Evolutionary conservation across 352 stramenopile species (phyloP).

Genomic region (Peronospora destructor): DNA sequence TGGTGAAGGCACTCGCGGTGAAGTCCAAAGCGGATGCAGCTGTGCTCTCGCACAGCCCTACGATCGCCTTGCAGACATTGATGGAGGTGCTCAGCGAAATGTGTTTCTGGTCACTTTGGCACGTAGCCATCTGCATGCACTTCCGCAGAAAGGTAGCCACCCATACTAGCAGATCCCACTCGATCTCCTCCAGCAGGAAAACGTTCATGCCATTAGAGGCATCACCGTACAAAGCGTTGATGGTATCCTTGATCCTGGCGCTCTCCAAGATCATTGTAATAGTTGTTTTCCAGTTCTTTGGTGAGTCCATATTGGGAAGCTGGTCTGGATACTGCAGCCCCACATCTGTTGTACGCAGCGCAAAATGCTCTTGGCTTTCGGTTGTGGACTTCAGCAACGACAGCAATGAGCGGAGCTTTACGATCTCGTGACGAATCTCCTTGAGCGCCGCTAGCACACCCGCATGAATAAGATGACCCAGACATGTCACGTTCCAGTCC

Average conservation of each 20-base stretch:
- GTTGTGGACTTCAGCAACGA: conserved; percentile 64
- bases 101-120: conserved; percentile 69
- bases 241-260: conserved; percentile 69
- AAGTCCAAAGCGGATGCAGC: conserved; percentile 57
- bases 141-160: conserved; percentile 71
- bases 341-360: conserved; percentile 60
- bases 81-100: conserved; percentile 76
- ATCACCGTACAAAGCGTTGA: conserved; percentile 62
- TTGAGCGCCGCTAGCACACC: conserved; percentile 59
- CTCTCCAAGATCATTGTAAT: conserved; percentile 73
- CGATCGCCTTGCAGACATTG: conserved; percentile 76
- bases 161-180: conserved; percentile 72
- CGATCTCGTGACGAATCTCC: conserved; percentile 63
- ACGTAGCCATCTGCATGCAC: conserved; percentile 73
- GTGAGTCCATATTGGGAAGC: conserved; percentile 61
- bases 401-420: conserved; percentile 69
- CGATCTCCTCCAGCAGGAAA: conserved; percentile 68
- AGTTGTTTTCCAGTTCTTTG: conserved; percentile 61
- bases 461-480: conserved; percentile 66
- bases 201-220: conserved; percentile 63
- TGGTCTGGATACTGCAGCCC: conserved; percentile 52
- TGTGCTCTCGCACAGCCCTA: conserved; percentile 65
- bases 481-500: conserved; percentile 69
- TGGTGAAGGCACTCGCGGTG: conserved; percentile 38
- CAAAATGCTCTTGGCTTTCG: conserved; percentile 71